Evolutionary conservation across 106 monocot genomes (phyloP).

Genomic region (Apostasia shenzhenica): DNA sequence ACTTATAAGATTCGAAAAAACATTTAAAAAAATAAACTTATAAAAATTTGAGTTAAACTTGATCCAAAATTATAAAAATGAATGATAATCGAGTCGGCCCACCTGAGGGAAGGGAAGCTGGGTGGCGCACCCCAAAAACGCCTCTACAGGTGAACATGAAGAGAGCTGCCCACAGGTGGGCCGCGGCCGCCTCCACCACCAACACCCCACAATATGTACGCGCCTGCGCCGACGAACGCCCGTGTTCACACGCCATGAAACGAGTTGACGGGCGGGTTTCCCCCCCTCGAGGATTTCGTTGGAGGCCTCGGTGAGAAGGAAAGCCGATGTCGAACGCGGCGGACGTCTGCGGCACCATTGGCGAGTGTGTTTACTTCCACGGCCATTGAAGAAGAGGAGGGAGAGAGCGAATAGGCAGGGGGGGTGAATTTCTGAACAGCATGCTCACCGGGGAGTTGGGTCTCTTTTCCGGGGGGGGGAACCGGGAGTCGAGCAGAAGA

Average conservation of each 20-base stretch:
- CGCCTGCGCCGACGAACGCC: constrained; percentile 75
- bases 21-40: too few relatives aligned
- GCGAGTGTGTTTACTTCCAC: constrained; percentile 84
- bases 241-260: constrained; percentile 79
- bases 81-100: too few relatives aligned
- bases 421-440: constrained; percentile 18
- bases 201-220: constrained; percentile 66
- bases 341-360: constrained; percentile 61
- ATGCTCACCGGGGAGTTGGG: neutral
- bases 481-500: too few relatives aligned
- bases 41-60: too few relatives aligned
- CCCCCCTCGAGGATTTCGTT: constrained; percentile 28
- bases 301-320: constrained; percentile 34
- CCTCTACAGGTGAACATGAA: constrained; percentile 96
- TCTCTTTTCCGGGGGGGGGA: too few relatives aligned
- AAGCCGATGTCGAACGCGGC: constrained; percentile 78
- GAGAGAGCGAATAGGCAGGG: constrained; percentile 28
- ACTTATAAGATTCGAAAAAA: too few relatives aligned
- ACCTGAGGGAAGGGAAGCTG: constrained; percentile 91
- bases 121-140: constrained; percentile 70
- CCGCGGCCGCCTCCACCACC: constrained; percentile 60
- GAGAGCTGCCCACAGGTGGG: constrained; percentile 53
- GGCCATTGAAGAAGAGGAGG: constrained; percentile 77
- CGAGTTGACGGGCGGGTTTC: constrained; percentile 65
- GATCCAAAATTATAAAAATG: too few relatives aligned